Evolutionary conservation across 2,329 filamentous ascomycete species (phyloP), one percentile per base, ranked within the genome.

Genomic region (Rutstroemia sydowiana): DNA sequence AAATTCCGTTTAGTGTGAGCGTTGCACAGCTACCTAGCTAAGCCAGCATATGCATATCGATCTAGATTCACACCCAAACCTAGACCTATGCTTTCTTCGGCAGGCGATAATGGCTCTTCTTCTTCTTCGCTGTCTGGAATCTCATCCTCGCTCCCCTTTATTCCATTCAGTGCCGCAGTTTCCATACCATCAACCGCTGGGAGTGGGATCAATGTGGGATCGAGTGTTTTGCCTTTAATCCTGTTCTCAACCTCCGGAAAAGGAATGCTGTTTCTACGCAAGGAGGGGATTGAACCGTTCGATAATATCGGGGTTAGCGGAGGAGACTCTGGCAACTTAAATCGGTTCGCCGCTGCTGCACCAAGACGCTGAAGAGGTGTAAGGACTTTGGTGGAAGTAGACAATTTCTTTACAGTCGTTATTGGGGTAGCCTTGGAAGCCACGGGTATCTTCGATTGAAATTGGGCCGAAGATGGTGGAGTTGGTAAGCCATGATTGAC

Each of bases 111-210:
- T 10, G 50, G 39, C 13, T 65, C 63, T n/a, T 62, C 63, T 7
- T 66, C 65, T 37, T 56, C 73, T 39, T 78, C 75, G 45, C 73
- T 77, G 52, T 74, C 69, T 18, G 73, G 74, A 36, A 77, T 62
- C 34, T 72, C 59, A 57, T 79, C 76, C 58, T 79, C 76, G 54
- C 76, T 78, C 2, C 76, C 76, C 41, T 66, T 60, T 7, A 65
- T 40, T 32, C 32, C 43, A 40, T 48, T 51, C 32, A 63, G 45
- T 31, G 58, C 51, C 5, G 54, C 52, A 30, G 50, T 63, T 49
- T 64, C 59, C 3, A 30, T 47, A 4, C 62, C 53, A 43, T 62
- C 49, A 37, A 58, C 16, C 61, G 55, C 20, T 52, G 63, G 58
- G 59, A 69, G 58, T 66, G 65, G 42, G 63, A 72, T 54, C 57